These are phyloP conservation scores for Aspergillus intermedius DNA, from an alignment of 2,329 filamentous ascomycete genomes.

Conservation along the genomic window DNA sequence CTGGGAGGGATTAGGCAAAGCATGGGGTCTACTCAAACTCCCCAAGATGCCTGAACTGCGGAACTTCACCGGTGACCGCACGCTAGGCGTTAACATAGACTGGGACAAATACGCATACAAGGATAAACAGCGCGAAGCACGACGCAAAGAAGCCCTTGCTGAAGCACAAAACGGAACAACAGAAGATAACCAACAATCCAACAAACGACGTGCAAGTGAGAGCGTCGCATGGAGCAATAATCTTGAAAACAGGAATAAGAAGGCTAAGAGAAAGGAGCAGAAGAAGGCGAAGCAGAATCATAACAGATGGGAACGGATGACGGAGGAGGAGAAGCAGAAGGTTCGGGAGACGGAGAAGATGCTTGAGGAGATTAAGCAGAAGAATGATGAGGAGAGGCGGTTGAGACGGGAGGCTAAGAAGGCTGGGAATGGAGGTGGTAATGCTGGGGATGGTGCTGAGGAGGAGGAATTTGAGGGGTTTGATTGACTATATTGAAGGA, in stretches of 20 bases:
- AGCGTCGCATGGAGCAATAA: constrained; percentile 68
- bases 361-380: constrained; percentile 56
- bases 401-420: constrained; percentile 12
- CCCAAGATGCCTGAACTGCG: constrained; percentile 91
- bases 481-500: constrained; percentile 24
- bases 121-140: constrained; percentile 64
- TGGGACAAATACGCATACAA: constrained; percentile 64
- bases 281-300: constrained; percentile 59
- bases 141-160: constrained; percentile 51
- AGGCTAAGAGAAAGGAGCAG: constrained; percentile 58
- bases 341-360: constrained; percentile 58
- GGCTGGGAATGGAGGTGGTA: constrained; percentile 1
- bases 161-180: constrained; percentile 37
- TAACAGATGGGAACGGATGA: constrained; percentile 58
- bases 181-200: constrained; percentile 31
- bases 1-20: constrained; percentile 72
- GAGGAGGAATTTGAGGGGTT: constrained; percentile 55
- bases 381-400: constrained; percentile 40
- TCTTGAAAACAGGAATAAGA: constrained; percentile 58
- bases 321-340: constrained; percentile 61
- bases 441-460: constrained; percentile 2
- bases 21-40: constrained; percentile 79
- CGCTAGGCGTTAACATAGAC: constrained; percentile 51
- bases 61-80: constrained; percentile 62
- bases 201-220: constrained; percentile 53